Evolutionary conservation across 345 rosid species (phyloP).

Genomic region (Theobroma cacao): DNA sequence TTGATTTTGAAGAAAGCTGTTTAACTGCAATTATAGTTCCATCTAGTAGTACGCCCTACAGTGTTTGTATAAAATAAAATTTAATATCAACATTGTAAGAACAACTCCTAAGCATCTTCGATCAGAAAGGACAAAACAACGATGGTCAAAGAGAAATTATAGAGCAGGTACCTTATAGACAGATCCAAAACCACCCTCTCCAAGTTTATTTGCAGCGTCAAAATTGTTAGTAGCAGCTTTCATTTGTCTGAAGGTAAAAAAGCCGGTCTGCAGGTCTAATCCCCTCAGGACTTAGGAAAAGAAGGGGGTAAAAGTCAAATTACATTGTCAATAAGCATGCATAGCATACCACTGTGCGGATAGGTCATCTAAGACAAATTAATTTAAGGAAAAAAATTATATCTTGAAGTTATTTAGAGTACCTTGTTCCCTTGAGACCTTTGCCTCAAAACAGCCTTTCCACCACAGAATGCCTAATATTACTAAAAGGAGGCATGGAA

Average conservation of each 20-base stretch:
- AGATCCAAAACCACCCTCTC: conserved; percentile 55
- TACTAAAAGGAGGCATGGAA: conserved; percentile 8
- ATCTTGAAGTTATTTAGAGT: not conserved
- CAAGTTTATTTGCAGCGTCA: conserved; percentile 34
- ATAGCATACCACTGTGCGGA: not conserved
- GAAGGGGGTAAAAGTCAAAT: not conserved
- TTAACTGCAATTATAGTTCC: conserved; percentile 60
- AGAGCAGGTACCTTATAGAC: conserved; percentile 37
- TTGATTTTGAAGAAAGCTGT: conserved; percentile 66
- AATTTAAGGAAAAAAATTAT: not conserved
- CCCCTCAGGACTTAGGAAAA: conserved; percentile 21
- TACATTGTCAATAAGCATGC: not conserved
- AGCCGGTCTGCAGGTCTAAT: conserved; percentile 36
- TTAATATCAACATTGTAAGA: not conserved
- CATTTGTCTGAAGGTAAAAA: conserved; percentile 39
- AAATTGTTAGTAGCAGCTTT: conserved; percentile 44
- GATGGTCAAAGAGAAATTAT: not conserved
- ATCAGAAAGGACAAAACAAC: not conserved
- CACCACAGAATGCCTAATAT: conserved; percentile 17
- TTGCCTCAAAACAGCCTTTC: conserved; percentile 10
- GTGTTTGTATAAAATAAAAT: not conserved
- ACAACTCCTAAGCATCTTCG: not conserved
- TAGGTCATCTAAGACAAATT: not conserved
- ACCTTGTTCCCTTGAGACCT: conserved; percentile 18
- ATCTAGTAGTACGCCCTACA: conserved; percentile 53